Conservation (phyloP, 495 filamentous ascomycete genomes). For the Sporormia fimetaria region DNA sequence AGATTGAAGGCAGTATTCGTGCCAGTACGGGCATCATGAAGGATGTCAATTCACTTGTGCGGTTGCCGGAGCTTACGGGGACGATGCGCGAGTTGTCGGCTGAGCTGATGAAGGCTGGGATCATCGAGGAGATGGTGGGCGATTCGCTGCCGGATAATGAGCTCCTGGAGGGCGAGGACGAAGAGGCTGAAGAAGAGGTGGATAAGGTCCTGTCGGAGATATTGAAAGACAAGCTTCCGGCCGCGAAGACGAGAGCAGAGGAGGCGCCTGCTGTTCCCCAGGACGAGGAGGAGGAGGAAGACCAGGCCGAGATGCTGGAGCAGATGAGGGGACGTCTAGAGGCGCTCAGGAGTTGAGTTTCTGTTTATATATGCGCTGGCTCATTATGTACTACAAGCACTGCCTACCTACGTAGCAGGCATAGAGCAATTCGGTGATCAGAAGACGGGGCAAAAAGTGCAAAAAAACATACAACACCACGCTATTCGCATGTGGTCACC, state of each 20-base stretch:
- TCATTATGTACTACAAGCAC: too few relatives aligned
- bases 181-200: conserved; percentile 82
- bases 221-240: conserved; percentile 66
- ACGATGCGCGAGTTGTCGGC: conserved; percentile 84
- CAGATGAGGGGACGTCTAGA: conserved; percentile 89
- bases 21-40: conserved; percentile 89
- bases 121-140: conserved; percentile 95
- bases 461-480: too few relatives aligned
- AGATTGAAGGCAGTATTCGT: conserved; percentile 87
- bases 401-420: too few relatives aligned
- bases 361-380: too few relatives aligned
- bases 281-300: conserved; percentile 67
- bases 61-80: conserved; percentile 71
- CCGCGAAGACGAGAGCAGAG: conserved; percentile 39
- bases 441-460: too few relatives aligned
- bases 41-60: conserved; percentile 79
- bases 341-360: conserved; percentile 76
- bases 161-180: conserved; percentile 64
- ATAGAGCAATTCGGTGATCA: too few relatives aligned
- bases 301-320: conserved; percentile 73
- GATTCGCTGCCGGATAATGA: conserved; percentile 69
- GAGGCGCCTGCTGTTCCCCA: conserved; percentile 38
- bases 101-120: conserved; percentile 85
- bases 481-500: too few relatives aligned
- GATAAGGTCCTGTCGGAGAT: conserved; percentile 89